A percentile compares a stretch with the other conserved stretches of the same genome.
These are phyloP conservation scores for Sicyos edulis DNA, from an alignment of 306 rosid species.

Conservation along the genomic window DNA sequence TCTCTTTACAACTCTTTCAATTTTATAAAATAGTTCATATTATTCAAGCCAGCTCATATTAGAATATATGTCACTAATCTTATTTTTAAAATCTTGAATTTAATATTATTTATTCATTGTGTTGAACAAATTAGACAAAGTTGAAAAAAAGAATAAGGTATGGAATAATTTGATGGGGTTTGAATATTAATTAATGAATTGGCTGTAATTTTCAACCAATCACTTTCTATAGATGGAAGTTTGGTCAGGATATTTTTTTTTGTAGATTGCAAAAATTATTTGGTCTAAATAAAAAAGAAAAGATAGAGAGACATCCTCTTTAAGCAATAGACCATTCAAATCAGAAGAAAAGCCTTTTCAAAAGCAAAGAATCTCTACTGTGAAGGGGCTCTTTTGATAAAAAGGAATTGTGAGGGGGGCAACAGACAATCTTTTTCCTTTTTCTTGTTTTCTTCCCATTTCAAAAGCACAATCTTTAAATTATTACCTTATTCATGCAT, in stretches of 20 bases:
- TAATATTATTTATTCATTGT: neutral
- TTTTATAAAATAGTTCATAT: neutral
- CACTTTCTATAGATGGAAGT: no score
- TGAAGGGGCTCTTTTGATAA: neutral
- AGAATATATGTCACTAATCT: neutral
- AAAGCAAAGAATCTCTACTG: conserved; percentile 20
- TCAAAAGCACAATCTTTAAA: neutral
- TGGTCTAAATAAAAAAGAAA: conserved; percentile 9
- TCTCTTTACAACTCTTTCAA: neutral
- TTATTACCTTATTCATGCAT: no score
- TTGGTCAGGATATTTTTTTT: no score
- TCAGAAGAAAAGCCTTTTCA: conserved; percentile 15
- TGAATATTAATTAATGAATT: conserved; percentile 6
- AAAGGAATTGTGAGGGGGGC: neutral
- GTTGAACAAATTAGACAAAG: neutral
- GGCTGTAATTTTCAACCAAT: conserved; percentile 17
- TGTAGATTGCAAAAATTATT: neutral
- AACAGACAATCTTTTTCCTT: neutral
- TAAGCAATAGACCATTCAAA: conserved; percentile 18
- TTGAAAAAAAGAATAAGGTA: no score
- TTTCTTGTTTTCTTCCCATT: neutral
- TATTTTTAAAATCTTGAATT: neutral
- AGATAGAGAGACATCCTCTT: conserved; percentile 17
- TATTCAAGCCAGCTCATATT: conserved; percentile 3
- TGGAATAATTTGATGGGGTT: neutral